A percentile compares a stretch with the other conserved stretches of the same genome.
Evolutionary conservation across 768 basidiomycete species (phyloP).

Genomic region (Serendipita sp.): DNA sequence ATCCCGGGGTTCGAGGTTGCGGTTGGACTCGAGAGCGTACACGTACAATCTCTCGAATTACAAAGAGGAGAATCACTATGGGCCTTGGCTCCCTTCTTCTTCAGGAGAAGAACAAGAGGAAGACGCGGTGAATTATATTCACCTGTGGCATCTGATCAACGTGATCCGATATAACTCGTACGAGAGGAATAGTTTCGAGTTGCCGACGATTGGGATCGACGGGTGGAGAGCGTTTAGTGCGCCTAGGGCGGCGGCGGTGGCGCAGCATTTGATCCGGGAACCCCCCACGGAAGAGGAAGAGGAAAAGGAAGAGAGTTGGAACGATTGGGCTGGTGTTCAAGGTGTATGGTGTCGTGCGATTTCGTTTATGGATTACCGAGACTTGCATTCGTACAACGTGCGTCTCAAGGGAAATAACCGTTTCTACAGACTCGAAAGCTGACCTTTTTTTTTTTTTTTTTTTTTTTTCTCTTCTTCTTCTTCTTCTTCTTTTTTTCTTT

Average conservation of each 20-base stretch:
- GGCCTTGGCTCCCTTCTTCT: slow-evolving; percentile 28
- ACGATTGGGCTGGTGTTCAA: slow-evolving; percentile 65
- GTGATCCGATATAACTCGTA: slow-evolving; percentile 39
- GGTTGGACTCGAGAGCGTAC: slow-evolving; percentile 34
- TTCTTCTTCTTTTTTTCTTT: not conserved
- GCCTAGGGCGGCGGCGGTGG: not conserved
- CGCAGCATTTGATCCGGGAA: no score
- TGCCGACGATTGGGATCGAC: not conserved
- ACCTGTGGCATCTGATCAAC: slow-evolving; percentile 41
- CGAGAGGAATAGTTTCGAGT: slow-evolving; percentile 1
- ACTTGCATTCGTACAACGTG: slow-evolving; percentile 11
- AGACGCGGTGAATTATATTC: slow-evolving; percentile 37
- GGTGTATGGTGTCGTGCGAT: slow-evolving; percentile 62
- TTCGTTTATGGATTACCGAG: slow-evolving; percentile 62
- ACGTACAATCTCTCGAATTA: slow-evolving; percentile 56
- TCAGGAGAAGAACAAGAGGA: not conserved
- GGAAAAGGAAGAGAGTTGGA: slow-evolving; percentile 13
- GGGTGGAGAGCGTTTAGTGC: not conserved
- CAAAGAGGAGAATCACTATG: slow-evolving; percentile 34
- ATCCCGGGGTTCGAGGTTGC: slow-evolving; percentile 3
- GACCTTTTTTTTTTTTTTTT: not conserved
- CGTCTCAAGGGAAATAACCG: not conserved
- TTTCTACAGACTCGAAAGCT: not conserved
- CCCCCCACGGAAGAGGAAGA: not conserved
- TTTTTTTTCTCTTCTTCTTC: not conserved